Base-by-base conservation (phyloP, 495 filamentous ascomycete species). In the Ascobolus immersus region DNA sequence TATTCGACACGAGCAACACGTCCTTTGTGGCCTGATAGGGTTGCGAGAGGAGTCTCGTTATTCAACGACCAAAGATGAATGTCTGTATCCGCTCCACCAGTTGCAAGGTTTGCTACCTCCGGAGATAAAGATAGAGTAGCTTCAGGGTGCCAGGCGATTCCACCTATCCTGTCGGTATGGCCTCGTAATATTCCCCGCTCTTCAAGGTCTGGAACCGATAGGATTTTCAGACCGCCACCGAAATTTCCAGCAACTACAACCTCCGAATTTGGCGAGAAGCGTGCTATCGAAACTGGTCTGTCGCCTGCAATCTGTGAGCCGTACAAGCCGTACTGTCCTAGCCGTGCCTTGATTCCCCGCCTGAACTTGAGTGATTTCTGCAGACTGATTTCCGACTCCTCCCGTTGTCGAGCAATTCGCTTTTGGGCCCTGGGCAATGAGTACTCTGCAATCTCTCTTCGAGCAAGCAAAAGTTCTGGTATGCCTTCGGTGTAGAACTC, bases 401-500 rank as follows among this genome's bases (percentile, higher is more conserved):
- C 52, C 44, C 69, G 76, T 46, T 89, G 77, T 32, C 67, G 69
- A 3, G 65, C 67, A 5, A 92, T 62, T 36, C 84, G 61, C 34
- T 60, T 56, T 48, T 76, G 78, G 29, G 86, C 79, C 30, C 75
- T 60, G 3, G 81, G 82, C 18, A 99, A 52, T 11, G 80, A 90
- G 52, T 71, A 94, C 12, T 64, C 57, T 5, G 86, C 89, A 35
- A 99, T 90, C 6, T 69, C 63, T 47, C 67, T 72, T 29, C 86
- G 62, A 4, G 79, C 77, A 14, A 73, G 60, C 12, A 92, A 57
- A 8, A 99, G 55, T 32, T 75, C 74, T 7, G 65, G 55, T 2
- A 62, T 59, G 0, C 89, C 86, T 32, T 72, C 64, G 1, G 84
- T 92, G 49, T 93, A 99, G 49, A 93, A 94, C 42, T 96, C 86